phyloP scores from a whole-genome alignment of 768 basidiomycete species.

The Aureoboletus auriporus region DNA sequence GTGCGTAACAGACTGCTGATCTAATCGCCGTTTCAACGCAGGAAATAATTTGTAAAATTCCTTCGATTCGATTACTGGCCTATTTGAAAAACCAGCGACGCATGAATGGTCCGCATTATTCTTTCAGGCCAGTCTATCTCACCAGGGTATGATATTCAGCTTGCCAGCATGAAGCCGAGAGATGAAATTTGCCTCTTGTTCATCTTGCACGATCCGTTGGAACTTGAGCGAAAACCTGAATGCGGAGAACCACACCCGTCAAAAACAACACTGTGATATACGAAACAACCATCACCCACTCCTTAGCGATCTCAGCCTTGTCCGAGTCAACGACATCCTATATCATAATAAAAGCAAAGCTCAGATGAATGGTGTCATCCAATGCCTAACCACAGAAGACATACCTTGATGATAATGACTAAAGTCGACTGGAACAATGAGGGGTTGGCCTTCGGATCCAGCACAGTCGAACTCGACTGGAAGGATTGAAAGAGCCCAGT shows the following conservation, averaged over 20 bases:
- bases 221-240: slow-evolving; percentile 54
- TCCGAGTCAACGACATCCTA: slow-evolving; percentile 65
- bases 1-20: slow-evolving; percentile 48
- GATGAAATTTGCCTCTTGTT: slow-evolving; percentile 61
- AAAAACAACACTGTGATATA: not conserved
- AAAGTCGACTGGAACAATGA: slow-evolving; percentile 56
- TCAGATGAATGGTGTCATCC: not conserved
- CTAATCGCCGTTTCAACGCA: slow-evolving; percentile 42
- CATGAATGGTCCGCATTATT: not conserved
- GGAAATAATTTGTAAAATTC: slow-evolving; percentile 58
- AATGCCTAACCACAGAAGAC: not conserved
- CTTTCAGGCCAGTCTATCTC: not conserved
- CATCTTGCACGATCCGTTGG: slow-evolving; percentile 57
- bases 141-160: slow-evolving; percentile 59
- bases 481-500: slow-evolving; percentile 59
- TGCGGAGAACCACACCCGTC: not conserved
- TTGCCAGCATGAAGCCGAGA: slow-evolving; percentile 53
- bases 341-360: not conserved
- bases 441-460: slow-evolving; percentile 57
- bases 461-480: slow-evolving; percentile 52
- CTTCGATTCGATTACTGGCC: slow-evolving; percentile 57
- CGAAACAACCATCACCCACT: slow-evolving; percentile 34
- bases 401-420: slow-evolving; percentile 60
- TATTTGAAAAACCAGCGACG: not conserved
- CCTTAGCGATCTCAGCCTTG: slow-evolving; percentile 51